Conservation (phyloP, 257 asterid species). For the Penstemon eatonii region DNA sequence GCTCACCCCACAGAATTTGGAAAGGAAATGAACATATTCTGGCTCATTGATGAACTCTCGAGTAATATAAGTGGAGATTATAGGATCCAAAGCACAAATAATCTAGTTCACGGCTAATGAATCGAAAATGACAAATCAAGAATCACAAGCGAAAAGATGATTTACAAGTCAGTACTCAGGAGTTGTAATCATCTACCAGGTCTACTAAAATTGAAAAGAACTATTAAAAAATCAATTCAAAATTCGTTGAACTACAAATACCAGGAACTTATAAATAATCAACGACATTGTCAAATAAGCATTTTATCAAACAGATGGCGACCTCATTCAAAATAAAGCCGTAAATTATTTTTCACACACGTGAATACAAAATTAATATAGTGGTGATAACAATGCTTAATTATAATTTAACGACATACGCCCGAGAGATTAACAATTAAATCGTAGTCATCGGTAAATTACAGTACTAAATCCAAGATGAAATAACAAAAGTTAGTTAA, state of each 20-base stretch:
- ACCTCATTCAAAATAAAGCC: conserved; percentile 1
- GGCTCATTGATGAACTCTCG: too few species aligned
- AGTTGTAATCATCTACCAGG: not conserved
- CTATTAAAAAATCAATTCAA: not conserved
- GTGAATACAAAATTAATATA: too few species aligned
- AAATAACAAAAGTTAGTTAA: too few species aligned
- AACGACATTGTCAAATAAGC: not conserved
- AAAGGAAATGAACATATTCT: conserved; percentile 11
- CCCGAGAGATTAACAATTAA: too few species aligned
- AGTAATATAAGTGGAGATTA: not conserved
- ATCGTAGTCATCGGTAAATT: too few species aligned
- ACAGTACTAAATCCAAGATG: too few species aligned
- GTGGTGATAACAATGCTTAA: too few species aligned
- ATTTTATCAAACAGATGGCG: conserved; percentile 43
- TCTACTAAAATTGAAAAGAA: conserved; percentile 12
- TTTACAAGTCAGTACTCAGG: not conserved
- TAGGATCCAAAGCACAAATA: not conserved
- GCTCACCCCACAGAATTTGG: not conserved
- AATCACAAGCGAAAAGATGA: too few species aligned
- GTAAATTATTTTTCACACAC: too few species aligned
- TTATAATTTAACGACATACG: too few species aligned
- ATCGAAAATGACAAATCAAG: not conserved
- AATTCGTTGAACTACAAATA: not conserved
- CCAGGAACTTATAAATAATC: not conserved
- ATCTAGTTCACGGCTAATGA: not conserved